Percentiles rank a stretch among this genome's conserved stretches.
These are phyloP conservation scores for Cladophialophora immunda DNA, from an alignment of 2,329 filamentous ascomycete genomes.

Conservation along the genomic window DNA sequence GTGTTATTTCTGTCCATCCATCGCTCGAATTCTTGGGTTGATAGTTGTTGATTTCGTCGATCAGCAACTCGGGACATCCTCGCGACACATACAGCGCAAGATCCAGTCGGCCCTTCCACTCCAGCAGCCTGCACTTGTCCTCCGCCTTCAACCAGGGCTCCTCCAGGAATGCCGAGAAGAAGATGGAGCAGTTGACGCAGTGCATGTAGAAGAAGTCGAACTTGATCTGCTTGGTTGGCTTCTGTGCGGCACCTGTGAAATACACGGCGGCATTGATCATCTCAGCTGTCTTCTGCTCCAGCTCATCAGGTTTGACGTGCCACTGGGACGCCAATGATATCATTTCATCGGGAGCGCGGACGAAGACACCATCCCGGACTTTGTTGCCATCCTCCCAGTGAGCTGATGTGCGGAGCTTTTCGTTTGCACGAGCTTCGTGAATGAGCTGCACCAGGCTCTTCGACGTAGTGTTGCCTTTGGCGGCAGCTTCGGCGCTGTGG, in stretches of 20 bases:
- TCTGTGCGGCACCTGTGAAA: conserved; percentile 69
- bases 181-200: conserved; percentile 78
- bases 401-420: conserved; percentile 64
- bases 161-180: conserved; percentile 67
- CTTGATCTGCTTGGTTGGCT: conserved; percentile 71
- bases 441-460: conserved; percentile 66
- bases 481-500: conserved; percentile 59
- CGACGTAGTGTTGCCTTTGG: conserved; percentile 44
- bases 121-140: conserved; percentile 74
- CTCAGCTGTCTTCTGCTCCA: conserved; percentile 67
- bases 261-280: conserved; percentile 74
- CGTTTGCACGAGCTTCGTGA: conserved; percentile 64
- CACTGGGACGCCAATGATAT: conserved; percentile 68
- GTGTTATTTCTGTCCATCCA: conserved; percentile 56
- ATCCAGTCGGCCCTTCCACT: conserved; percentile 82
- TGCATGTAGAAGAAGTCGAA: conserved; percentile 89
- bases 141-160: conserved; percentile 67
- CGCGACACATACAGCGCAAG: conserved; percentile 77
- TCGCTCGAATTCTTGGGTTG: conserved; percentile 55
- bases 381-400: conserved; percentile 67
- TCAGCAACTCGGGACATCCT: conserved; percentile 66
- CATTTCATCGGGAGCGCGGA: conserved; percentile 70
- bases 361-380: conserved; percentile 73
- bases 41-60: conserved; percentile 70
- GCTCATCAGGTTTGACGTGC: conserved; percentile 62